Conservation (phyloP, 2,329 filamentous ascomycete species). For the Aureobasidium zeae region DNA sequence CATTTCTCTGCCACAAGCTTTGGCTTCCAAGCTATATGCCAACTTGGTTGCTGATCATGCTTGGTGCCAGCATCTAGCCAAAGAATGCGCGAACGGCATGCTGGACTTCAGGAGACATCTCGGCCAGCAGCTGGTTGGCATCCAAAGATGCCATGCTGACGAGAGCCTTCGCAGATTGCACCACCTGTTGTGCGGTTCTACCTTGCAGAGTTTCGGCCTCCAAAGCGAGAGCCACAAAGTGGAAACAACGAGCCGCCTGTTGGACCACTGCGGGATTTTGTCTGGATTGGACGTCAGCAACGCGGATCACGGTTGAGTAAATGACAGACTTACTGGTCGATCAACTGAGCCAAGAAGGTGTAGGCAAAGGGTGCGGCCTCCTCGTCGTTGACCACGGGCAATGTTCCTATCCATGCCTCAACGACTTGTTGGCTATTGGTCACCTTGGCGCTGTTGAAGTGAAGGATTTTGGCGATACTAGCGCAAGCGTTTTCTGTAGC, state of each 20-base stretch:
- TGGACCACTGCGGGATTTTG: conserved; percentile 73
- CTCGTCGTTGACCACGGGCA: conserved; percentile 90
- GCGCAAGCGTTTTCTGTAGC: conserved; percentile 96
- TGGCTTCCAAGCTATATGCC: no score
- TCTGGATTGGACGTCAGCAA: conserved; percentile 42
- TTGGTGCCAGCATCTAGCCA: conserved; percentile 21
- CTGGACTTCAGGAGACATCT: conserved; percentile 72
- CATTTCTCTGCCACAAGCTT: no score
- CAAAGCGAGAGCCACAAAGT: conserved; percentile 75
- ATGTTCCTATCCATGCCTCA: conserved; percentile 77
- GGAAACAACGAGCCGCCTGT: conserved; percentile 74
- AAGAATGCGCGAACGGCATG: conserved; percentile 41
- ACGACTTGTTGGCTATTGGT: conserved; percentile 66
- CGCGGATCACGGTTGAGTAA: not conserved
- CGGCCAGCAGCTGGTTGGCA: conserved; percentile 63
- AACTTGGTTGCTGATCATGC: not conserved
- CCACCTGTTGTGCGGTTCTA: conserved; percentile 67
- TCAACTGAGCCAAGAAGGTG: conserved; percentile 79
- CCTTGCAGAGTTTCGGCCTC: conserved; percentile 86
- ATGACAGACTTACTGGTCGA: conserved; percentile 69
- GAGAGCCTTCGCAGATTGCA: conserved; percentile 67
- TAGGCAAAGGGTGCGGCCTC: conserved; percentile 96
- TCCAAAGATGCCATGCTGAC: conserved; percentile 66
- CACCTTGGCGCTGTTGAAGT: conserved; percentile 74
- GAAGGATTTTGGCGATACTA: conserved; percentile 91